Conservation (phyloP, 2,329 filamentous ascomycete species). For the Sporothrix mexicana region DNA sequence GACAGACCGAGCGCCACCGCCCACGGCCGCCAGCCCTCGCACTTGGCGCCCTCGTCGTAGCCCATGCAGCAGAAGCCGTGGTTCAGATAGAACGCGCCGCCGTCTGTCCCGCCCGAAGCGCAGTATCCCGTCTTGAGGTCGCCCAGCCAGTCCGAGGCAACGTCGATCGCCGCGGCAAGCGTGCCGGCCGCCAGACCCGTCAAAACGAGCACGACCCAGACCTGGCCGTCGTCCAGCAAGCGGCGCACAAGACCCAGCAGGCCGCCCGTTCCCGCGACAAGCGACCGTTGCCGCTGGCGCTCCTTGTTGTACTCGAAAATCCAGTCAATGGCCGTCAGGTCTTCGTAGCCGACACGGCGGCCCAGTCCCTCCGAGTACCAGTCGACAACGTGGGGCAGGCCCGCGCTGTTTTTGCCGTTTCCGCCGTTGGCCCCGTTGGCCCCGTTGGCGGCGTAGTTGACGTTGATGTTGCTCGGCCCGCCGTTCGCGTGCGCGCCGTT, state of each 20-base stretch:
- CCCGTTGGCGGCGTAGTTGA: slow-evolving; percentile 46
- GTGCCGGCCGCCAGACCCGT: slow-evolving; percentile 84
- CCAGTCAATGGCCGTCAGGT: slow-evolving; percentile 98
- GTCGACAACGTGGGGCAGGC: slow-evolving; percentile 57
- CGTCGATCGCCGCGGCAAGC: slow-evolving; percentile 86
- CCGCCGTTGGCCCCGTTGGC: slow-evolving; percentile 37
- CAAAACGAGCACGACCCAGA: slow-evolving; percentile 86
- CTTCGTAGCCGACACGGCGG: slow-evolving; percentile 89
- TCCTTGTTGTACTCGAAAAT: slow-evolving; percentile 99
- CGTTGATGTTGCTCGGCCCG: slow-evolving; percentile 18
- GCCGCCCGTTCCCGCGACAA: slow-evolving; percentile 72
- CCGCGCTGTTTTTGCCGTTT: not conserved
- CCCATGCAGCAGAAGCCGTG: slow-evolving; percentile 93
- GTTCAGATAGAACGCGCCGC: slow-evolving; percentile 89
- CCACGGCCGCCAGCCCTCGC: slow-evolving; percentile 88
- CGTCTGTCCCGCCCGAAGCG: slow-evolving; percentile 72
- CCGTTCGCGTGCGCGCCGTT: not conserved
- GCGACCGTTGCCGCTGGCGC: slow-evolving; percentile 79
- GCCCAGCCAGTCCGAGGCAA: slow-evolving; percentile 90
- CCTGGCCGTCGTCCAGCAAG: slow-evolving; percentile 82
- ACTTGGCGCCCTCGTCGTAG: slow-evolving; percentile 81
- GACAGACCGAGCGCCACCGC: slow-evolving; percentile 71
- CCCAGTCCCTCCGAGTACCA: slow-evolving; percentile 89
- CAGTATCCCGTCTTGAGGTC: slow-evolving; percentile 93
- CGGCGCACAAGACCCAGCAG: slow-evolving; percentile 74